Percentiles rank a stretch among this genome's conserved stretches.
These are phyloP conservation scores for Paecilomyces formosus DNA, from an alignment of 2,329 filamentous ascomycete species.

Conservation along the genomic window DNA sequence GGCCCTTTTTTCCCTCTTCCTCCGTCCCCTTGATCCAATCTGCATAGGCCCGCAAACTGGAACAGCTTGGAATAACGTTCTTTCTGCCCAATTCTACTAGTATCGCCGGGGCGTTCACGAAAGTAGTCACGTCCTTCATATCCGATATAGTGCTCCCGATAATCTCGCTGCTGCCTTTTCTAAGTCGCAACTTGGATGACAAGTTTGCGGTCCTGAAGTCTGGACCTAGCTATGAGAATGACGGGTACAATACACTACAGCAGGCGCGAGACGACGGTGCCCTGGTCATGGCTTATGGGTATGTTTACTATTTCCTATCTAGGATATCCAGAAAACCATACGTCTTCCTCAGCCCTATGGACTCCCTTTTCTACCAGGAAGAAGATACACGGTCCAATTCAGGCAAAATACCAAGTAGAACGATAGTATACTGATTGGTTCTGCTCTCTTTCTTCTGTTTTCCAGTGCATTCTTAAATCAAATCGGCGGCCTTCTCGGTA, in stretches of 20 bases:
- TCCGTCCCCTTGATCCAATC: neutral
- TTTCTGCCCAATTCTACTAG: constrained; percentile 29
- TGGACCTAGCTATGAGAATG: constrained; percentile 48
- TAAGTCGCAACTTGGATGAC: constrained; percentile 65
- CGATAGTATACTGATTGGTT: neutral
- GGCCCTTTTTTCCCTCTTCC: neutral
- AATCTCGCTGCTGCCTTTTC: constrained; percentile 59
- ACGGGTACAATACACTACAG: constrained; percentile 62
- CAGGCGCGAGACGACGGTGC: constrained; percentile 65
- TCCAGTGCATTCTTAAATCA: constrained; percentile 5
- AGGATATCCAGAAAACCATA: neutral
- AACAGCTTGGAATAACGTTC: constrained; percentile 9
- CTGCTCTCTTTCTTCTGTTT: neutral
- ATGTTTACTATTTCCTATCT: constrained; percentile 18
- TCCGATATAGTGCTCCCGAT: constrained; percentile 63
- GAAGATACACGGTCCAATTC: no score
- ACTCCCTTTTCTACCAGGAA: no score
- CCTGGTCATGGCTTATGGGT: constrained; percentile 65
- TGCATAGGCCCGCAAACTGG: neutral
- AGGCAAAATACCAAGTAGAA: neutral
- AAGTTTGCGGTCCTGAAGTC: constrained; percentile 61
- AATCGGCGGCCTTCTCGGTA: constrained; percentile 1
- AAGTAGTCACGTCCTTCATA: constrained; percentile 64
- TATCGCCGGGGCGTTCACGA: constrained; percentile 63
- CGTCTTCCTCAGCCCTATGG: neutral